Base-by-base conservation (phyloP, 495 filamentous ascomycete genomes). In the Penicillium malachiteum region DNA sequence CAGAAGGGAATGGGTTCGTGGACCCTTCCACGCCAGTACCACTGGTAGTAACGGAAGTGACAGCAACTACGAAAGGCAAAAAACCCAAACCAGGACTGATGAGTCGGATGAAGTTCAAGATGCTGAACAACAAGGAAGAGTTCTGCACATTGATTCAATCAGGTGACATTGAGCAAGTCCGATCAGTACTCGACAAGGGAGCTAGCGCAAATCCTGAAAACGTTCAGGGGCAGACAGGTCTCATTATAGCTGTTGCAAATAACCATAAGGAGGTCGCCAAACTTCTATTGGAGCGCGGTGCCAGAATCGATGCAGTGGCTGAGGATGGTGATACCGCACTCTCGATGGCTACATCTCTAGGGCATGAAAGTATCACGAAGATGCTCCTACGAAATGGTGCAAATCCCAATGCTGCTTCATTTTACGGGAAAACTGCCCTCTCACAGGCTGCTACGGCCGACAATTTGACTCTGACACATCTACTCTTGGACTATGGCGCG, bases 401-500 rank as follows among this genome's bases (percentile, higher is more conserved):
- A 0, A 54, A 70, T 10, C 38, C 65, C 33, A 18, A 60, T 10
- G 41, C 30, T 7, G 57, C 41, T 5, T 38, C 44, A 8, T 31
- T 34, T 10, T 3, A 3, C 1, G 57, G 50, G 5, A 60, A 60
- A 10, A 57, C 54, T 1, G 51, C 57, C 3, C 58, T 64, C 2
- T 51, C 57, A 3, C 61, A 73, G 35, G 75, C 75, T 1, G 72
- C 76, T 5, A 59, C 64, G 8, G 63, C 55, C n/a, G 68, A 73
- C 7, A 61, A 71, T 45, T 57, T 65, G 21, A 62, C 49, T 2
- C 57, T 76, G 37, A 66, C 73, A 13, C 57, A 64, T 14, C 34
- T 77, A 40, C 57, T 80, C 5, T 62, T 81, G 45, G 71, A 75
- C 5, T 71, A 67, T 16, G 70, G 68, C 4, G 69, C 71, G 2